Conservation (phyloP, 2,329 filamentous ascomycete genomes). For the Cadophora sp. region DNA sequence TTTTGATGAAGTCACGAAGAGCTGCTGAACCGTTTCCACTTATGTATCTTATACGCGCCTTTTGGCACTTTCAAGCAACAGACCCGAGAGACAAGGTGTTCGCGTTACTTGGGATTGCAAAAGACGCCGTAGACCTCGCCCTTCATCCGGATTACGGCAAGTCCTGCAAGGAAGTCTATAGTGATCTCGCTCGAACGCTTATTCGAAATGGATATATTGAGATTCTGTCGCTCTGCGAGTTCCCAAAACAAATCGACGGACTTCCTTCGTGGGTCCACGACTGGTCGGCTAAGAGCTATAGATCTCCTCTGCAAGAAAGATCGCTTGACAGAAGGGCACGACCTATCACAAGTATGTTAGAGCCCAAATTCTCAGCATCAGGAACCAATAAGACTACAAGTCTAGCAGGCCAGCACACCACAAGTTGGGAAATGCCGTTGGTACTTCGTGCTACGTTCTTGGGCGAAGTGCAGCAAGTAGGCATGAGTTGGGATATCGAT, state of each 20-base stretch:
- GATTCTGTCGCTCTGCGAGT: slow-evolving; percentile 23
- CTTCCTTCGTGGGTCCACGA: slow-evolving; percentile 34
- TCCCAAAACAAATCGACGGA: slow-evolving; percentile 20
- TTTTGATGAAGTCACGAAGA: slow-evolving; percentile 27
- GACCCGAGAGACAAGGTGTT: slow-evolving; percentile 10
- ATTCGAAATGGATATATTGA: slow-evolving; percentile 27
- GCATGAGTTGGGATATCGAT: slow-evolving; percentile 23
- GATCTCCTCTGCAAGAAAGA: slow-evolving; percentile 24
- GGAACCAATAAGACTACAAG: slow-evolving; percentile 18
- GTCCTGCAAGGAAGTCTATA: slow-evolving; percentile 27
- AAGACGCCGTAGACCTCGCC: slow-evolving; percentile 19
- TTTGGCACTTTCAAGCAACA: slow-evolving; percentile 7
- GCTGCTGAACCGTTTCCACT: slow-evolving; percentile 18
- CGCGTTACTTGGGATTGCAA: slow-evolving; percentile 28
- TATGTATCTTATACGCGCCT: slow-evolving; percentile 22
- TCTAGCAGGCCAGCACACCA: slow-evolving; percentile 11
- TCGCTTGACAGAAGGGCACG: slow-evolving; percentile 15
- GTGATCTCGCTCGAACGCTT: slow-evolving; percentile 20
- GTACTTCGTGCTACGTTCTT: slow-evolving; percentile 14
- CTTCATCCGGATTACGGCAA: slow-evolving; percentile 29
- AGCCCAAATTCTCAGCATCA: slow-evolving; percentile 27
- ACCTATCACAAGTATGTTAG: slow-evolving; percentile 10
- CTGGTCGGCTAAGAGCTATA: slow-evolving; percentile 18
- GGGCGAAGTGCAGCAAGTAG: slow-evolving; percentile 21
- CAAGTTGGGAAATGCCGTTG: slow-evolving; percentile 8